Evolutionary conservation across 179 eudicot genomes (phyloP), one percentile per base, ranked within the genome.

Genomic region (Amaranthus tricolor): DNA sequence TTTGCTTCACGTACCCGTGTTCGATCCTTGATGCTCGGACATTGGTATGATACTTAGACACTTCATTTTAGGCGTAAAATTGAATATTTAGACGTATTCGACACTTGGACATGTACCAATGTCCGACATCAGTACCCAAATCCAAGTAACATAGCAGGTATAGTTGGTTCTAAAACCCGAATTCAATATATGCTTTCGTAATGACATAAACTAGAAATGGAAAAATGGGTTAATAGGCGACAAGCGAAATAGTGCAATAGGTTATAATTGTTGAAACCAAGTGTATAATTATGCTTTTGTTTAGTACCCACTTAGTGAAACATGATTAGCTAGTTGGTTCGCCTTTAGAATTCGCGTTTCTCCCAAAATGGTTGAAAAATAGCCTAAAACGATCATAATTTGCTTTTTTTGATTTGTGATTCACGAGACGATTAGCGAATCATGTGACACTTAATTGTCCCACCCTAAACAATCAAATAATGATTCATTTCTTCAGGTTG

Each of bases 401-500:
- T 31, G 40, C 40, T 31, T 31, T 31, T 31, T 31, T 31, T 31
- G 2, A 31, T 31, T 31, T 56, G 60, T 14, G 7, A 56, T 19
- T 58, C 13, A 7, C 3, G 31, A 58, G 62, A 58, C 20, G 20
- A 58, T 58, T 19, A 57, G 61, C 19, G 61, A 57, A 57, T 17
- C 21, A 20, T 57, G 59, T 4, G 19, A 56, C 7, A 13, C n/a
- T 13, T 15, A 56, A 5, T 59, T 4, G 5, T 9, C 21, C 6
- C n/a, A 60, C 40, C 47, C 2, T 3, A 59, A 59, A 59, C 40
- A 17, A 56, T 19, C 4, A 17, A 17, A 47, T 10, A 68, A 68
- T 17, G 2, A 19, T 10, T 4, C 19, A 45, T 21, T 71, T 21
- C 8, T 58, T n/a, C 82, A 84, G 86, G 77, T 76, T 70, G 11